Evolutionary conservation across 805 yeast species (phyloP).

Genomic region (Scheffersomyces amazonensis): DNA sequence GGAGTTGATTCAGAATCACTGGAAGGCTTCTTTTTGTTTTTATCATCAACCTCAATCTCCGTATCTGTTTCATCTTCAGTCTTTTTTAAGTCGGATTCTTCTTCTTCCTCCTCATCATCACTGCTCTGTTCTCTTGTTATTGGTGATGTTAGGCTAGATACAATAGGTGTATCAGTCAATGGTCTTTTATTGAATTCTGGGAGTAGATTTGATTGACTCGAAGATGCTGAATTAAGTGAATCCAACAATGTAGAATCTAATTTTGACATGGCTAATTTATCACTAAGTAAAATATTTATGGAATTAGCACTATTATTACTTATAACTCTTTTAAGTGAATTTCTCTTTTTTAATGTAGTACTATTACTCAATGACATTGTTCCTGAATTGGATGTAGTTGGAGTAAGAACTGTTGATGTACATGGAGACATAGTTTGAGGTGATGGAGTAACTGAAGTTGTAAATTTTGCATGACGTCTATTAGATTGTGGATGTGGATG

Average conservation of each 20-base stretch:
- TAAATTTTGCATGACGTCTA: slow-evolving; percentile 2
- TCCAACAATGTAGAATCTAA: slow-evolving; percentile 13
- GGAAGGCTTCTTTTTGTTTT: background rate
- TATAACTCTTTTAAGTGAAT: background rate
- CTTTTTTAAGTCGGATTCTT: slow-evolving; percentile 8
- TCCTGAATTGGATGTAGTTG: background rate
- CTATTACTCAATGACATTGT: background rate
- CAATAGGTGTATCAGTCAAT: slow-evolving; percentile 69
- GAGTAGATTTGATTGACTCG: slow-evolving; percentile 17
- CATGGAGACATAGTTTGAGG: slow-evolving; percentile 5
- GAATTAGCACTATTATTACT: background rate
- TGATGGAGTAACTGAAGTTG: slow-evolving; percentile 5
- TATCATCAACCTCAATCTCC: slow-evolving; percentile 8
- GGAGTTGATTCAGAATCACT: slow-evolving; percentile 3
- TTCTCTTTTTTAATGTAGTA: background rate
- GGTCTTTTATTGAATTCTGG: slow-evolving; percentile 73
- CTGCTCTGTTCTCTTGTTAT: slow-evolving; percentile 25
- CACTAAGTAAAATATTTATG: slow-evolving; percentile 1
- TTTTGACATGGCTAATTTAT: slow-evolving; percentile 8
- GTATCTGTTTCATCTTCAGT: slow-evolving; percentile 24
- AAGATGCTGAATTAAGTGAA: slow-evolving; percentile 7
- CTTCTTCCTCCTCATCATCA: slow-evolving; percentile 24
- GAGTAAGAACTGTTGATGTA: background rate
- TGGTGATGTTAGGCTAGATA: slow-evolving; percentile 58
- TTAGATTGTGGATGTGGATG: background rate